Evolutionary conservation across 495 filamentous ascomycete genomes (phyloP), one percentile per base, ranked within the genome.

Genomic region (Hypoxylon crocopeplum): DNA sequence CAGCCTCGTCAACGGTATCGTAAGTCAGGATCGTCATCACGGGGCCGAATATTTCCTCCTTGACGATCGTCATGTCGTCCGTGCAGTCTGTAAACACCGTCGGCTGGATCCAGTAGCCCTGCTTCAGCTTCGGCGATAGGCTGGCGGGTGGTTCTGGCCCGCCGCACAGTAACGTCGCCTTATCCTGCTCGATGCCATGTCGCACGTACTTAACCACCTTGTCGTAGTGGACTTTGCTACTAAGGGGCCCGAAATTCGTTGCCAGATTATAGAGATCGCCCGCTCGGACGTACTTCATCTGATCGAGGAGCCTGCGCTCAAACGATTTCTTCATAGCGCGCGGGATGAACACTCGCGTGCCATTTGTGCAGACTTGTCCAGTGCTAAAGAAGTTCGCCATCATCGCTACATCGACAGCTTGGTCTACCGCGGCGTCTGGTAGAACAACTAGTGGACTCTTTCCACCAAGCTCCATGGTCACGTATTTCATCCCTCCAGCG

Each of bases 321-420:
- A 93, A 93, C 2, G 72, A 72, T 7, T 66, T 37, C 70, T 90
- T 87, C 76, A 89, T 79, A 50, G 62, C 60, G 8, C 75, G 62
- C 7, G 84, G 89, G 2, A 93, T 79, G 65, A 92, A 92, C 0
- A 93, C 89, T 5, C 90, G 78, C 0, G 90, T 93, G 24, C 90
- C 89, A 62, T 92, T 92, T 13, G 89, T 93, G 76, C 90, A 93
- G 33, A 93, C 89, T 70, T 93, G 90, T 10, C 90, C 90, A 0
- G 85, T 85, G 64, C 85, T 89, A 78, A 85, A 92, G 75, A 92
- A 92, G 64, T 92, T 93, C 36, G 90, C 90, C 87, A 92, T 90
- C 89, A 93, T 92, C 49, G 88, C 88, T 21, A 88, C 88, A 60
- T 93, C 82, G 24, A 89, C 90, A 10, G 90, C 90, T 39, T 75